A percentile compares a stretch with the other conserved stretches of the same genome.
Evolutionary conservation across 2,329 filamentous ascomycete species (phyloP).

Genomic region (Colletotrichum sp.): DNA sequence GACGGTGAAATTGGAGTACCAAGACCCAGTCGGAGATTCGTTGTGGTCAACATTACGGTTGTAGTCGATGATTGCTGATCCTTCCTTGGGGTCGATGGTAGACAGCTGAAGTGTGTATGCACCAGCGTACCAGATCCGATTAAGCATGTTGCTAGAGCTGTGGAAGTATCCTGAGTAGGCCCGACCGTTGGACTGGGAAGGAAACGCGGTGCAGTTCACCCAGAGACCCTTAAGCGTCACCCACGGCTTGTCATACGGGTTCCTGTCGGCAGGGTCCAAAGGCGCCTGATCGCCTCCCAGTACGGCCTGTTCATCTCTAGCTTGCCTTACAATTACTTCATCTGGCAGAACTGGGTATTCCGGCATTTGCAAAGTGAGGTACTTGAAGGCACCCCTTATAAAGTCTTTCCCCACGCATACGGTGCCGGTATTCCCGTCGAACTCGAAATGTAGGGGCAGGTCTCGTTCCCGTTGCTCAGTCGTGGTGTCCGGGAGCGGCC

Average conservation of each 20-base stretch:
- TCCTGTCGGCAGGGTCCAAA: not conserved
- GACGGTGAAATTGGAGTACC: slow-evolving; percentile 35
- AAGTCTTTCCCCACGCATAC: slow-evolving; percentile 34
- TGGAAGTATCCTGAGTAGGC: slow-evolving; percentile 53
- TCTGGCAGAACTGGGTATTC: slow-evolving; percentile 36
- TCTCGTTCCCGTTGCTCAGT: slow-evolving; percentile 26
- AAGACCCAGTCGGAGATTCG: slow-evolving; percentile 36
- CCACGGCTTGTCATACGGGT: slow-evolving; percentile 26
- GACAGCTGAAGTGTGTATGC: slow-evolving; percentile 41
- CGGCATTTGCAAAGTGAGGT: slow-evolving; percentile 44
- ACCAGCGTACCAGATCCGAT: slow-evolving; percentile 51
- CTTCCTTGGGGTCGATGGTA: slow-evolving; percentile 38
- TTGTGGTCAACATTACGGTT: slow-evolving; percentile 35
- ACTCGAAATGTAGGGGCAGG: slow-evolving; percentile 29
- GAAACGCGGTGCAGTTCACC: slow-evolving; percentile 45
- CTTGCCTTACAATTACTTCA: not conserved
- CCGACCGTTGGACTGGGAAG: slow-evolving; percentile 49
- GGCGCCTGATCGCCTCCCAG: not conserved
- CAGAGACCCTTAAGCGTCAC: slow-evolving; percentile 38
- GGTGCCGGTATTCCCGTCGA: slow-evolving; percentile 30
- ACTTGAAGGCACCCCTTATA: slow-evolving; percentile 48
- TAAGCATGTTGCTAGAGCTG: slow-evolving; percentile 44
- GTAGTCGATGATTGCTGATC: slow-evolving; percentile 37
- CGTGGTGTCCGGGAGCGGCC: slow-evolving; percentile 26
- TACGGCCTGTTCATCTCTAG: slow-evolving; percentile 28